These are phyloP conservation scores for Vigna angularis DNA, from an alignment of 306 rosid species.

Conservation along the genomic window DNA sequence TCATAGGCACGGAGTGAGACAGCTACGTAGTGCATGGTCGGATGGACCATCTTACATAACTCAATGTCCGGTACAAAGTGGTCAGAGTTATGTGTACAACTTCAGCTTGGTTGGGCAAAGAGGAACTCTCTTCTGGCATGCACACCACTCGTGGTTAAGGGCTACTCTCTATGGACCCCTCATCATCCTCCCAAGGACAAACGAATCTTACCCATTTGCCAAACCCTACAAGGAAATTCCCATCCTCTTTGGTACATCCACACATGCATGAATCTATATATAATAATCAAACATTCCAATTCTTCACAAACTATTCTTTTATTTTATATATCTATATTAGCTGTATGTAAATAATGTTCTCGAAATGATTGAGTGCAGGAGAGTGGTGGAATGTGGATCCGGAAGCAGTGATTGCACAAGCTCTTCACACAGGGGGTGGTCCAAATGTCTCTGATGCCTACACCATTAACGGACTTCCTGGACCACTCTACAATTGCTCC, in stretches of 20 bases:
- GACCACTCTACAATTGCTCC: slow-evolving; percentile 36
- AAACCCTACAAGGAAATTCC: slow-evolving; percentile 4
- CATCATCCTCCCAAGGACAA: neutral
- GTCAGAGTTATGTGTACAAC: slow-evolving; percentile 11
- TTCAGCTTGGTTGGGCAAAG: slow-evolving; percentile 3
- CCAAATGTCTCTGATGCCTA: slow-evolving; percentile 31
- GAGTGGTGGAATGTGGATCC: slow-evolving; percentile 55
- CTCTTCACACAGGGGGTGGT: slow-evolving; percentile 37
- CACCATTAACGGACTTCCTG: slow-evolving; percentile 26
- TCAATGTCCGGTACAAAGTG: slow-evolving; percentile 4
- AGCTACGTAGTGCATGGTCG: neutral
- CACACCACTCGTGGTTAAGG: slow-evolving; percentile 4
- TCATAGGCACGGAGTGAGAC: slow-evolving; percentile 2
- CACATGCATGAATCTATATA: neutral
- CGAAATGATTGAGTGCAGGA: slow-evolving; percentile 32
- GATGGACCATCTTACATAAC: slow-evolving; percentile 17
- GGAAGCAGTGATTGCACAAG: slow-evolving; percentile 36
- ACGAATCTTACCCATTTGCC: slow-evolving; percentile 19
- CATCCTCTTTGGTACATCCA: slow-evolving; percentile 21
- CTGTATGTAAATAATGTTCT: neutral
- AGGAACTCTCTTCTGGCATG: slow-evolving; percentile 8
- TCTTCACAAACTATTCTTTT: neutral
- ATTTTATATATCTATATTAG: neutral
- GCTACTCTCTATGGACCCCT: slow-evolving; percentile 13
- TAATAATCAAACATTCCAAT: neutral